Evolutionary conservation across 2,329 filamentous ascomycete genomes (phyloP), one percentile per base, ranked within the genome.

Genomic region (Epichloe typhina): DNA sequence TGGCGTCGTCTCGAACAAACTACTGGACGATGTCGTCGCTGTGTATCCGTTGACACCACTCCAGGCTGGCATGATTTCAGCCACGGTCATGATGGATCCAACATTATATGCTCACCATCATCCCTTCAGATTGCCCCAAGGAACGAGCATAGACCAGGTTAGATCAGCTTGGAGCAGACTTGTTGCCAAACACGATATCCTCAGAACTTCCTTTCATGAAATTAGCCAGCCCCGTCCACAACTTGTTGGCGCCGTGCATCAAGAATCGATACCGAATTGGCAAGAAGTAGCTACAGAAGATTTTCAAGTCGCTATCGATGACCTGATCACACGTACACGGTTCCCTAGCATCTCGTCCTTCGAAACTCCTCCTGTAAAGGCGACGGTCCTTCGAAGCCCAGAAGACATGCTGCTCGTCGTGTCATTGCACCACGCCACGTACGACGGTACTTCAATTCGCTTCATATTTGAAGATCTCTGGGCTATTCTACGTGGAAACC

Each of bases 191-290:
- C 52, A 59, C 38, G 56, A 60, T 26, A 58, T 61, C 23, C 49
- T 61, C 35, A 51, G 59, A 43, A 61, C 59, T 17, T 50, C 64
- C 0, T 66, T 67, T 53, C 59, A 64, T 40, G 40, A 31, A 17
- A 39, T 43, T 17, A 17, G 21, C 2, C 37, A 35, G 13, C 13
- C 37, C 38, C 26, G 21, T 9, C 13, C 49, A 38, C n/a, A 36
- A n/a, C 45, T 47, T 47, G 42, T 51, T 38, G 49, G 52, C 21
- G 52, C 49, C n/a, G 52, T 53, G 33, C 43, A 36, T 46, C 26
- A 35, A 23, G 23, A 11, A 6, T 23, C 43, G 7, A 36, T 5
- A 6, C 3, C 7, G 23, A 46, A 9, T 11, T 46, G 43, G 43
- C 9, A 46, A 5, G 43, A 46, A 13, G 17, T 46, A 26, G 26